Base-by-base conservation (phyloP, 2,329 filamentous ascomycete genomes). In the Claviceps lovelessii region DNA sequence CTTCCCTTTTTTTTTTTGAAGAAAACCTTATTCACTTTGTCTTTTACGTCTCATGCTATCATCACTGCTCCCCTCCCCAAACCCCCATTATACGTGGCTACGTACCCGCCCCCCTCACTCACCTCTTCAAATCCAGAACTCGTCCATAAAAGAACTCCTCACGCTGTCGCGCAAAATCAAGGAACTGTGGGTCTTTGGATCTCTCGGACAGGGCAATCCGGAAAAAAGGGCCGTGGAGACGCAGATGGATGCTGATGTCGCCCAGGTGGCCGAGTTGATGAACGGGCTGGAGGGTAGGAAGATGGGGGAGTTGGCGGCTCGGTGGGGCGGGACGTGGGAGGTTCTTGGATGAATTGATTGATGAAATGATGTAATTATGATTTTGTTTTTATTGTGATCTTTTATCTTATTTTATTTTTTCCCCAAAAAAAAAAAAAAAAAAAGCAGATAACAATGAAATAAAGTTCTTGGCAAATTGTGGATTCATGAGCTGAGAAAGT, bases 151-250 rank as follows among this genome's bases (percentile, higher is more conserved):
- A 54, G 71, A 74, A 48, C 71, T 74, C 8, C 67, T 74, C 54
- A 64, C 71, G 5, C 65, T 74, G 4, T 72, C 69, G 29, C 71
- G 72, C 53, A 67, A 68, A 50, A 66, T 75, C 64, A 74, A 76
- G 58, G 67, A 76, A 62, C 66, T 74, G 51, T 71, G 73, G 73
- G 62, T 75, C 53, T 70, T 73, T 55, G 68, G 73, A 0, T 64
- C 73, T 50, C 67, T 75, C 33, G 68, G 71, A 55, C 61, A 68
- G 54, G 66, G 67, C 42, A 69, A 73, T 55, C 63, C 63, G 23
- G 64, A 65, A 46, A 63, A 64, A 45, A 64, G 64, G 52, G 65
- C 64, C 10, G 69, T 68, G 56, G 69, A 72, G 49, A 67, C 67
- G 51, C 63, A 62, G 55, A 64, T 72, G 8, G 66, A 72, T 51